phyloP scores from a whole-genome alignment of 2,329 filamentous ascomycete species.

The Verticillium alfalfae region DNA sequence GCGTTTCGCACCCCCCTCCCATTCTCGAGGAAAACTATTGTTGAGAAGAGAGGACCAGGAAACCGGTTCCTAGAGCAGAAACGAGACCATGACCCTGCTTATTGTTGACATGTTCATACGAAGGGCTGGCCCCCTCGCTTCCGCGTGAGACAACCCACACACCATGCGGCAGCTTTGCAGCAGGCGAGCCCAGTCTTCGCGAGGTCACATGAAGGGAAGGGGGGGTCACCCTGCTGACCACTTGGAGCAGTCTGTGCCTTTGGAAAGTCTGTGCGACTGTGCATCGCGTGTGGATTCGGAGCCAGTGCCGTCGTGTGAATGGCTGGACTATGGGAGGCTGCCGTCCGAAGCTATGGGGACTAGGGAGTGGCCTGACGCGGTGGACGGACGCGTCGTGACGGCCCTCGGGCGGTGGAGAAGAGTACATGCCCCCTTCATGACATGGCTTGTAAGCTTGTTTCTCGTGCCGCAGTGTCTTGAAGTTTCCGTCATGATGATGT shows the following conservation, averaged over 20 bases:
- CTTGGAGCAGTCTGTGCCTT: background rate
- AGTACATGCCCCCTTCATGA: background rate
- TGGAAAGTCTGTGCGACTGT: too few relatives aligned
- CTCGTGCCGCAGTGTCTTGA: background rate
- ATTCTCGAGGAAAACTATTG: too few relatives aligned
- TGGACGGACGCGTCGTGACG: slow-evolving; percentile 1
- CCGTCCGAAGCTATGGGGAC: background rate
- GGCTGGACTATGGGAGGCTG: background rate
- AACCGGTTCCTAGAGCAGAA: background rate
- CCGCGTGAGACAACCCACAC: background rate
- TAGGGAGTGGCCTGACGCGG: background rate
- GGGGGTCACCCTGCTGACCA: background rate
- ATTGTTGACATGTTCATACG: background rate
- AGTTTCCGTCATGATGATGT: background rate
- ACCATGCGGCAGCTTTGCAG: background rate
- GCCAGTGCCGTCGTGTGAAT: background rate
- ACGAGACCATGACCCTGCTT: background rate
- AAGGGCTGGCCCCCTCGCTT: background rate
- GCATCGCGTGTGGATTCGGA: too few relatives aligned
- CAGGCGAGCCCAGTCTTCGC: background rate
- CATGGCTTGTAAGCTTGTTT: background rate
- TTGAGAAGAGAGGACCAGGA: background rate
- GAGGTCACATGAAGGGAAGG: background rate
- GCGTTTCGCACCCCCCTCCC: background rate
- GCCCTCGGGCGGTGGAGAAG: background rate